Percentiles rank a stretch among this genome's conserved stretches.
phyloP scores from a whole-genome alignment of 805 yeast genomes.

The Candida qinlingensis region DNA sequence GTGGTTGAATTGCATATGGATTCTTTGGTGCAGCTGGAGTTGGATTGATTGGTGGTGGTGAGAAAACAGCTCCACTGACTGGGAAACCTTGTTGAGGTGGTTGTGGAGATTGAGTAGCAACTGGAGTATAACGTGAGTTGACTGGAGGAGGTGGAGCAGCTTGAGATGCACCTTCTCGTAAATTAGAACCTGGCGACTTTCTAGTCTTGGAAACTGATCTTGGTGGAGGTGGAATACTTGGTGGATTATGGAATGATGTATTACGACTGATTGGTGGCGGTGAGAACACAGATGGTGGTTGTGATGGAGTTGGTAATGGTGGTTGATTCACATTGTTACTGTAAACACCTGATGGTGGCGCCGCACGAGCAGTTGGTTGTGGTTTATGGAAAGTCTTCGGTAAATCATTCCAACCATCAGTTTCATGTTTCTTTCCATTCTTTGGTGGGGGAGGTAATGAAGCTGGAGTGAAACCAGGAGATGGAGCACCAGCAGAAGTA shows the following conservation, averaged over 20 bases:
- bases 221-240: conserved; percentile 32
- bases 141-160: conserved; percentile 20
- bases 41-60: conserved; percentile 29
- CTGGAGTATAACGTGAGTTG: conserved; percentile 26
- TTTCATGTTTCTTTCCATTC: conserved; percentile 35
- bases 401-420: conserved; percentile 70
- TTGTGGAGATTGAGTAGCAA: conserved; percentile 27
- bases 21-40: conserved; percentile 22
- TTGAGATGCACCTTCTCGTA: conserved; percentile 15
- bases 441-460: conserved; percentile 28
- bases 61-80: conserved; percentile 24
- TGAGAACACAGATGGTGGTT: conserved; percentile 19
- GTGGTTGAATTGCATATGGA: conserved; percentile 33
- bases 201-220: conserved; percentile 26
- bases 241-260: conserved; percentile 23
- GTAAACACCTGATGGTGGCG: conserved; percentile 37
- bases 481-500: conserved; percentile 24
- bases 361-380: conserved; percentile 32
- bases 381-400: conserved; percentile 45
- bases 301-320: conserved; percentile 19
- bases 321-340: conserved; percentile 9
- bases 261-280: conserved; percentile 16
- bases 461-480: conserved; percentile 11
- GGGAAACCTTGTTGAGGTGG: conserved; percentile 11
- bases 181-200: conserved; percentile 8